These are phyloP conservation scores for Pseudocercospora eumusae DNA, from an alignment of 2,329 filamentous ascomycete species.

Conservation along the genomic window DNA sequence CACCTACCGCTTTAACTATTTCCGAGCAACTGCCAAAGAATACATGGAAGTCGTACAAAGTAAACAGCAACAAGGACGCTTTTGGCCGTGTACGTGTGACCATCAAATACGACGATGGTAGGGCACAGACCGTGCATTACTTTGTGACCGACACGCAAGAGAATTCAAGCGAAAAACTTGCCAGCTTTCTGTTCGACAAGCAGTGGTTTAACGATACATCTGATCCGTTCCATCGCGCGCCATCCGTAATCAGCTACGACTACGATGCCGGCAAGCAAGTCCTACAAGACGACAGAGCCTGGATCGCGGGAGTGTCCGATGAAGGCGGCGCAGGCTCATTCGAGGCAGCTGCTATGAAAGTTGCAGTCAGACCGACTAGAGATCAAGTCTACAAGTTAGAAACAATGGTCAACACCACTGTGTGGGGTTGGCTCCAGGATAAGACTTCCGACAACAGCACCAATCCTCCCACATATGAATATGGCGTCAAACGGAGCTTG, in stretches of 20 bases:
- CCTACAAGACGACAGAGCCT: slow-evolving; percentile 54
- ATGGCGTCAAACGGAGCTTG: slow-evolving; percentile 56
- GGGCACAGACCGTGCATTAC: slow-evolving; percentile 59
- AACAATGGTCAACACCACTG: slow-evolving; percentile 54
- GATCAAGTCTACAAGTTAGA: slow-evolving; percentile 57
- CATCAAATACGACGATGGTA: slow-evolving; percentile 52
- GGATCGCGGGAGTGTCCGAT: slow-evolving; percentile 62
- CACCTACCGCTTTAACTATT: slow-evolving; percentile 44
- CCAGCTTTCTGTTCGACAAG: slow-evolving; percentile 56
- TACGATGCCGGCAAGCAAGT: slow-evolving; percentile 39
- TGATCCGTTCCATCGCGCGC: slow-evolving; percentile 57
- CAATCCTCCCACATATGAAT: slow-evolving; percentile 38
- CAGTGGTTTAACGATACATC: slow-evolving; percentile 55
- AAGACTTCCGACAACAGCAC: background rate
- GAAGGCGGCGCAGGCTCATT: slow-evolving; percentile 61
- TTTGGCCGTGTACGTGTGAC: slow-evolving; percentile 56
- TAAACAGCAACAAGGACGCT: slow-evolving; percentile 47
- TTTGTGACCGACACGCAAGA: slow-evolving; percentile 54
- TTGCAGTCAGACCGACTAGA: slow-evolving; percentile 53
- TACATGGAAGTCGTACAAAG: slow-evolving; percentile 41
- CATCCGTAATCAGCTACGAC: slow-evolving; percentile 61
- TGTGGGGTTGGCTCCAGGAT: slow-evolving; percentile 55
- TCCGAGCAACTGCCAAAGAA: slow-evolving; percentile 34
- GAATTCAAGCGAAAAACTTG: slow-evolving; percentile 51
- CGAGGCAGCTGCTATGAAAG: slow-evolving; percentile 58